Conservation (phyloP, 176 grass and related monocot species). For the bread wheat (Triticum aestivum) region IWGSC_CS_RefSeq_v2.1 NC_057808.1:176664769-176665268, state of each 20-base stretch:
- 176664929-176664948: conserved; percentile 6
- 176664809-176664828: conserved; percentile 8
- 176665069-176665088: conserved; percentile 64
- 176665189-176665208: conserved; percentile 96
- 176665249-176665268: conserved; percentile 11
- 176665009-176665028: conserved; percentile 94
- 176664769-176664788: conserved; percentile 30
- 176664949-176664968: conserved; percentile 11
- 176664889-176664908: conserved; percentile 95
- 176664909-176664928: conserved; percentile 45
- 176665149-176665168: conserved; percentile 56
- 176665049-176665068: conserved; percentile 67
- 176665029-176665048: conserved; percentile 90
- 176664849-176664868: conserved; percentile 90
- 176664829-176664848: conserved; percentile 85
- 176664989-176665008: conserved; percentile 85
- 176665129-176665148: conserved; percentile 26
- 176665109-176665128: not conserved
- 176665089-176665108: conserved; percentile 29
- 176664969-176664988: conserved; percentile 20
- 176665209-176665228: conserved; percentile 72
- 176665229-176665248: conserved; percentile 43
- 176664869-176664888: conserved; percentile 97
- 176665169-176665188: conserved; percentile 95
- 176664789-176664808: not conserved